Conservation (phyloP, 1,284 basidiomycete genomes). For the Marasmius sp. region DNA sequence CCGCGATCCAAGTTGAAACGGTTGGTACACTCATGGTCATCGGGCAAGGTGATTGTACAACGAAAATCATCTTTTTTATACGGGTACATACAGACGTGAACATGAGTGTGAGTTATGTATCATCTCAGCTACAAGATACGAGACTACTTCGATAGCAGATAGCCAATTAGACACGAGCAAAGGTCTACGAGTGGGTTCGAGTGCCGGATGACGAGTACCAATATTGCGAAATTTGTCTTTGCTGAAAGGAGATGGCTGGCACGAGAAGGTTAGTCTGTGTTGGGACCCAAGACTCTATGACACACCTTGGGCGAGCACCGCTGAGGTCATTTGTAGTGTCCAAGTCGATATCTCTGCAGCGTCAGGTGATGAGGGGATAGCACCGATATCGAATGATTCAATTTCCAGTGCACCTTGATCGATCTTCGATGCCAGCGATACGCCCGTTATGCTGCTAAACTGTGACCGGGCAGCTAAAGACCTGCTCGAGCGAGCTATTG, state of each 20-base stretch:
- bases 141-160: too few relatives aligned
- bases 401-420: constrained; percentile 31
- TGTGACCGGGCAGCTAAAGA: constrained; percentile 36
- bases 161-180: too few relatives aligned
- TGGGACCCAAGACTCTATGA: not conserved
- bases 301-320: constrained; percentile 60
- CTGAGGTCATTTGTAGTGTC: constrained; percentile 44
- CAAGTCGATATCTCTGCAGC: constrained; percentile 28
- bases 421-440: constrained; percentile 6
- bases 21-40: too few relatives aligned
- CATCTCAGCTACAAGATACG: too few relatives aligned
- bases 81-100: too few relatives aligned
- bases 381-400: constrained; percentile 51
- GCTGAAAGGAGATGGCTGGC: constrained; percentile 63
- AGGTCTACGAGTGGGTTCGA: constrained; percentile 64
- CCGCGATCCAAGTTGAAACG: too few relatives aligned
- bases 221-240: constrained; percentile 67
- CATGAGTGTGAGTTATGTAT: too few relatives aligned
- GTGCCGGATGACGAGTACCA: constrained; percentile 12
- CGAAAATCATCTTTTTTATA: too few relatives aligned
- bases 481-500: constrained; percentile 55
- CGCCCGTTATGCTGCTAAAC: constrained; percentile 9
- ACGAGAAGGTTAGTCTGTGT: too few relatives aligned
- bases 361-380: constrained; percentile 53
- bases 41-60: too few relatives aligned